These are phyloP conservation scores for Penicillium atrosanguineum DNA, from an alignment of 495 filamentous ascomycete genomes.

Conservation along the genomic window DNA sequence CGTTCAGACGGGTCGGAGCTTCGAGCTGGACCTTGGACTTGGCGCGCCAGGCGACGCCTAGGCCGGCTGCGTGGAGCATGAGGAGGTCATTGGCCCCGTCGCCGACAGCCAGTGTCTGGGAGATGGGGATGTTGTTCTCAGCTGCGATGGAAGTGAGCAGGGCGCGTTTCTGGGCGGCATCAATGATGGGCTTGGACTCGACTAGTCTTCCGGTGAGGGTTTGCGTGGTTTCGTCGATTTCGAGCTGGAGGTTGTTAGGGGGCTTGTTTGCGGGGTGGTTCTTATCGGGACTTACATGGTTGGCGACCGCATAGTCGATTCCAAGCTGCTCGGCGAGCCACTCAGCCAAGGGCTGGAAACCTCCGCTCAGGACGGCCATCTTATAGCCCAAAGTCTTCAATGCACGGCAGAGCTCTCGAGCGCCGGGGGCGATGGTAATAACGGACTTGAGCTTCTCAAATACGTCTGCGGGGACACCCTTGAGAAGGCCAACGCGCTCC, in stretches of 20 bases:
- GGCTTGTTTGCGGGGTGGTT: not conserved
- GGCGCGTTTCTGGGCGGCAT: constrained; percentile 73
- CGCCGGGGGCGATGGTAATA: constrained; percentile 79
- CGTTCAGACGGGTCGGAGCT: constrained; percentile 79
- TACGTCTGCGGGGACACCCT: constrained; percentile 73
- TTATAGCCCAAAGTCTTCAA: constrained; percentile 76
- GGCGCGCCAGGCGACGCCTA: constrained; percentile 91
- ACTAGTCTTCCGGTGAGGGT: constrained; percentile 79
- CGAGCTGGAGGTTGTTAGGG: constrained; percentile 46
- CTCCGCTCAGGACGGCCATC: constrained; percentile 86
- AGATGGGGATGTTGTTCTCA: constrained; percentile 64
- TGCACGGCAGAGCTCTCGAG: constrained; percentile 64
- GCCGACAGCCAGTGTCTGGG: constrained; percentile 82
- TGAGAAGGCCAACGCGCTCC: constrained; percentile 74
- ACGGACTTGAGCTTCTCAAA: constrained; percentile 72
- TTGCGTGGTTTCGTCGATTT: constrained; percentile 59
- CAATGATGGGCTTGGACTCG: constrained; percentile 68
- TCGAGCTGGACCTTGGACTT: constrained; percentile 88
- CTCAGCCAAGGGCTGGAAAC: constrained; percentile 82
- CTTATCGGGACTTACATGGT: constrained; percentile 52
- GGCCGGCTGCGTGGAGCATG: constrained; percentile 85
- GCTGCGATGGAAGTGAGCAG: constrained; percentile 74
- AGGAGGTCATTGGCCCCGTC: constrained; percentile 94
- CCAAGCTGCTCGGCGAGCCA: constrained; percentile 80
- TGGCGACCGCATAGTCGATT: constrained; percentile 83